phyloP scores from a whole-genome alignment of 1,139 yeast genomes.

The Sugiyamaella novakii region DNA sequence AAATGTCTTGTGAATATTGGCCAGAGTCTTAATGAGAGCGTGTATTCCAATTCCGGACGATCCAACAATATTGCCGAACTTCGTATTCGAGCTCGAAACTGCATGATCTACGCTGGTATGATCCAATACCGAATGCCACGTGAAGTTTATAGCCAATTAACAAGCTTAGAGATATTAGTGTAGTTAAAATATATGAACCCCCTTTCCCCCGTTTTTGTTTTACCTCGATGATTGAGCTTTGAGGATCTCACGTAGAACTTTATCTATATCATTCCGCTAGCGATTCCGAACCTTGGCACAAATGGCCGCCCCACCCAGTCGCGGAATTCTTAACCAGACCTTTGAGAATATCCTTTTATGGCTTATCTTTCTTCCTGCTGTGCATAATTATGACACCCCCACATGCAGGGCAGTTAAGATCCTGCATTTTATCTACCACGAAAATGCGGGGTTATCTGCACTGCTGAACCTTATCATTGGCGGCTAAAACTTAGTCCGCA shows the following conservation, averaged over 20 bases:
- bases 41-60: slow-evolving; percentile 54
- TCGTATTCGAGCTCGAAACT: slow-evolving; percentile 72
- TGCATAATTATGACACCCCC: not conserved
- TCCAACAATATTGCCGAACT: slow-evolving; percentile 59
- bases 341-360: too few species aligned
- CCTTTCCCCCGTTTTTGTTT: too few species aligned
- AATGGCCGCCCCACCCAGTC: too few species aligned
- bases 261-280: too few species aligned
- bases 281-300: too few species aligned
- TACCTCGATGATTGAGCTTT: too few species aligned
- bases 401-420: not conserved
- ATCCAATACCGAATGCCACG: slow-evolving; percentile 94
- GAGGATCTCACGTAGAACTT: not conserved
- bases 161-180: slow-evolving; percentile 56
- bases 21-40: slow-evolving; percentile 51
- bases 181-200: slow-evolving; percentile 2
- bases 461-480: not conserved
- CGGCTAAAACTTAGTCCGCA: not conserved
- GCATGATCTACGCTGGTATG: slow-evolving; percentile 95
- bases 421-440: not conserved
- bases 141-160: slow-evolving; percentile 76
- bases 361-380: not conserved
- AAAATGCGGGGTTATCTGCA: slow-evolving; percentile 1
- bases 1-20: slow-evolving; percentile 67
- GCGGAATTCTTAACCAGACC: too few species aligned